phyloP scores from a whole-genome alignment of 2,329 filamentous ascomycete genomes.

The Fusarium buxicola region DNA sequence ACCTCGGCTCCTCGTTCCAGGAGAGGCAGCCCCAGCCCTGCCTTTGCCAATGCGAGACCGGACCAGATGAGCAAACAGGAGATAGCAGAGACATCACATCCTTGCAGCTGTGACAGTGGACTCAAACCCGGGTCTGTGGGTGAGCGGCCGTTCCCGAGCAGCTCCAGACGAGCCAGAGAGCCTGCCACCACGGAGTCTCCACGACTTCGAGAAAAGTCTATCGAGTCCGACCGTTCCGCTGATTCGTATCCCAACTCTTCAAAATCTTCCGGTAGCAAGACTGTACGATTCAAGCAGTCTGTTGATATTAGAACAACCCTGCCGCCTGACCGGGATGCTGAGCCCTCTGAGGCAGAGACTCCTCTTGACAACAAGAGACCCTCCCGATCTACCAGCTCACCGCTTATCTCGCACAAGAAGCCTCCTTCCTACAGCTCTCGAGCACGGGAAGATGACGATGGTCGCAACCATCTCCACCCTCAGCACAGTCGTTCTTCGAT shows the following conservation, averaged over 20 bases:
- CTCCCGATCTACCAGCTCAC: constrained; percentile 21
- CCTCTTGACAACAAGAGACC: not conserved
- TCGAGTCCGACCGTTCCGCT: constrained; percentile 36
- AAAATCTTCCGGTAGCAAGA: constrained; percentile 43
- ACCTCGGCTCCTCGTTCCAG: constrained; percentile 23
- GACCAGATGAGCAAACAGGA: not conserved
- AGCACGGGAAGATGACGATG: not conserved
- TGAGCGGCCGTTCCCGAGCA: constrained; percentile 16
- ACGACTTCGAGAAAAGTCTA: constrained; percentile 19
- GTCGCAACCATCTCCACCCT: constrained; percentile 17
- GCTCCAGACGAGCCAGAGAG: constrained; percentile 5
- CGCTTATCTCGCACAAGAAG: constrained; percentile 27
- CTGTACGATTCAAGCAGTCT: constrained; percentile 42
- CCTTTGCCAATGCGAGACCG: not conserved
- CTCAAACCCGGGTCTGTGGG: constrained; percentile 8
- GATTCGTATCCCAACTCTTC: constrained; percentile 34
- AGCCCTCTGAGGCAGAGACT: constrained; percentile 25
- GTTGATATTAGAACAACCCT: constrained; percentile 35
- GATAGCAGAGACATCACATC: not conserved
- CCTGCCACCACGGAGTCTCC: not conserved
- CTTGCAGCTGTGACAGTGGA: not conserved
- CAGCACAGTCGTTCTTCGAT: constrained; percentile 13
- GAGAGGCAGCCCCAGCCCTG: not conserved
- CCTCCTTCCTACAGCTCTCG: not conserved
- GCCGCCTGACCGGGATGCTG: constrained; percentile 16